Evolutionary conservation across 2,329 filamentous ascomycete genomes (phyloP).

Genomic region (Bipolaris cookei): DNA sequence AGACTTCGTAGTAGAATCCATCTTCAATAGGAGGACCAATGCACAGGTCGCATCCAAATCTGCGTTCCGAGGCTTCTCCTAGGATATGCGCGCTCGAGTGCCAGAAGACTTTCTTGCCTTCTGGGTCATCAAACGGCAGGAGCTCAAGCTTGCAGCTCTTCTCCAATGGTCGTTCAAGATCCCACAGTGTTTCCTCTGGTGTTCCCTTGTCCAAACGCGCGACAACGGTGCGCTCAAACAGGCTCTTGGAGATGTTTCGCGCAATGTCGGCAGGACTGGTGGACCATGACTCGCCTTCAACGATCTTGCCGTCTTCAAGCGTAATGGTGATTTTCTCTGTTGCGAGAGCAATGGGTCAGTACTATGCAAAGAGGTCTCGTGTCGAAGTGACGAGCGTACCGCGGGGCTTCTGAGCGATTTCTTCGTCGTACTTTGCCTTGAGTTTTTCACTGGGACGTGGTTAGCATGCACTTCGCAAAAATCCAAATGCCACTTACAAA

Average conservation of each 20-base stretch:
- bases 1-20: conserved; percentile 88
- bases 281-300: conserved; percentile 83
- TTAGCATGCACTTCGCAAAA: conserved; percentile 18
- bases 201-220: conserved; percentile 78
- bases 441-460: conserved; percentile 66
- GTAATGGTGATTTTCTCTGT: conserved; percentile 74
- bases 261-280: conserved; percentile 83
- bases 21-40: conserved; percentile 91
- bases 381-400: conserved; percentile 31
- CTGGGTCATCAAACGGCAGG: conserved; percentile 75
- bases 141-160: conserved; percentile 84
- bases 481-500: conserved; percentile 58
- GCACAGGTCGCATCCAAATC: conserved; percentile 89
- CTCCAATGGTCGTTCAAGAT: conserved; percentile 88
- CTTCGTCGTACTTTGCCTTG: conserved; percentile 82
- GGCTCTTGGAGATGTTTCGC: conserved; percentile 81
- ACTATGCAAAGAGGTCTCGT: background rate
- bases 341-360: conserved; percentile 22
- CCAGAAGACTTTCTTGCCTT: conserved; percentile 96
- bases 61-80: conserved; percentile 90
- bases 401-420: conserved; percentile 72
- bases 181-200: conserved; percentile 82
- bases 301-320: conserved; percentile 72
- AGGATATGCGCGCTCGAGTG: conserved; percentile 94
- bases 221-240: conserved; percentile 85